A percentile compares a stretch with the other conserved stretches of the same genome.
Conservation (phyloP, 1,284 basidiomycete genomes). For the Melampsora americana region DNA sequence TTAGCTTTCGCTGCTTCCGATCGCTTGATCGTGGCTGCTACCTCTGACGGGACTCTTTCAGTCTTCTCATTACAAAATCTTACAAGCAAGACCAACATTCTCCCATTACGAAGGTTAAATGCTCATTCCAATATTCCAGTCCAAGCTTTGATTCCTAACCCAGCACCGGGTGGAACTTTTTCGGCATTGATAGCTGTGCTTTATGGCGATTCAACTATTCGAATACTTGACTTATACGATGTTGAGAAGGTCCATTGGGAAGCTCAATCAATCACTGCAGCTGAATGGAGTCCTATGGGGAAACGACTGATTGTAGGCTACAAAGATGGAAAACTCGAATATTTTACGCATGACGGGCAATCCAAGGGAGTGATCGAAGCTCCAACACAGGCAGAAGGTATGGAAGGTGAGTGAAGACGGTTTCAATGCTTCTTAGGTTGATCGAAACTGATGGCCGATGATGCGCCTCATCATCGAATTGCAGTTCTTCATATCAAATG, state of each 20-base stretch:
- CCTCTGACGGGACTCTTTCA: conserved; percentile 35
- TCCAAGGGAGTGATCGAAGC: conserved; percentile 37
- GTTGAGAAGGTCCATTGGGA: conserved; percentile 24
- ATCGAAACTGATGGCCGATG: neutral
- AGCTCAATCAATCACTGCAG: conserved; percentile 21
- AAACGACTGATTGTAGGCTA: conserved; percentile 40
- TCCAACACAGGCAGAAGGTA: conserved; percentile 9
- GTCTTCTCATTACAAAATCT: conserved; percentile 31
- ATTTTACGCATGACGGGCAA: conserved; percentile 35
- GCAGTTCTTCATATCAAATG: conserved; percentile 40
- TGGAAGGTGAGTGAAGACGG: conserved; percentile 20
- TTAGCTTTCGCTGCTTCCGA: conserved; percentile 42
- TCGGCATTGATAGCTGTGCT: conserved; percentile 10
- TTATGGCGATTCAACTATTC: conserved; percentile 21
- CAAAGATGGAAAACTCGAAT: conserved; percentile 28
- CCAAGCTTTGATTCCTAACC: conserved; percentile 25
- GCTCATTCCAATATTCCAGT: conserved; percentile 17
- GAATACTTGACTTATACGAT: conserved; percentile 34
- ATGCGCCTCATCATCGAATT: neutral
- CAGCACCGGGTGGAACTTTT: conserved; percentile 25
- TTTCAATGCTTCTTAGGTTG: neutral
- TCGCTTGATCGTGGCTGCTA: conserved; percentile 32
- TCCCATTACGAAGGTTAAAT: neutral
- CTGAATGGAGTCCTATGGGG: conserved; percentile 44
- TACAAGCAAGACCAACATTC: neutral